Conservation (phyloP, 2,329 filamentous ascomycete species). For the Aspergillus candidus region DNA sequence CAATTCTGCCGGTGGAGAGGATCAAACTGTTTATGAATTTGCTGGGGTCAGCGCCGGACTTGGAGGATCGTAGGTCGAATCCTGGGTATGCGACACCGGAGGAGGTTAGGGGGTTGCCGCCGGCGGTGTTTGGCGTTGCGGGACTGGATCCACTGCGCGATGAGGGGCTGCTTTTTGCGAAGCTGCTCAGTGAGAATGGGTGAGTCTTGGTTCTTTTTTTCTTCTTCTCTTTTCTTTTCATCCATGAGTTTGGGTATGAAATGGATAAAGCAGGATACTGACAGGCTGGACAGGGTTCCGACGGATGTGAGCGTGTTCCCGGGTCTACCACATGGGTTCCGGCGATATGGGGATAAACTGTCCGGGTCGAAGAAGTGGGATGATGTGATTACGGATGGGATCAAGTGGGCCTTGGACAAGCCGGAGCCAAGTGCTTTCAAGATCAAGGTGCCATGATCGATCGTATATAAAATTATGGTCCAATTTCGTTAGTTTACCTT, state of each 20-base stretch:
- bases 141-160: conserved; percentile 47
- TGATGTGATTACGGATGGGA: conserved; percentile 23
- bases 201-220: conserved; percentile 18
- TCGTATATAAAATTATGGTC: too few relatives aligned
- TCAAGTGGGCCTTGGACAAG: conserved; percentile 22
- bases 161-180: conserved; percentile 44
- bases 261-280: too few relatives aligned
- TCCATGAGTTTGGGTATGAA: too few relatives aligned
- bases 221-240: background rate
- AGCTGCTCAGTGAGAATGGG: conserved; percentile 41
- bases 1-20: conserved; percentile 41
- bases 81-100: conserved; percentile 30
- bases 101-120: conserved; percentile 38
- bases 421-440: conserved; percentile 16
- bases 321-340: conserved; percentile 50
- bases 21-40: conserved; percentile 29
- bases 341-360: conserved; percentile 24
- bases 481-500: too few relatives aligned
- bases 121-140: conserved; percentile 42
- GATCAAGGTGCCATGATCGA: conserved; percentile 9
- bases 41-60: conserved; percentile 19
- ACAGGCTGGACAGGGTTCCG: conserved; percentile 35
- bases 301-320: conserved; percentile 46
- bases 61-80: conserved; percentile 35
- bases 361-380: conserved; percentile 26